Conservation (phyloP, 73 alveolate species). For the Paramecium biaurelia region DNA sequence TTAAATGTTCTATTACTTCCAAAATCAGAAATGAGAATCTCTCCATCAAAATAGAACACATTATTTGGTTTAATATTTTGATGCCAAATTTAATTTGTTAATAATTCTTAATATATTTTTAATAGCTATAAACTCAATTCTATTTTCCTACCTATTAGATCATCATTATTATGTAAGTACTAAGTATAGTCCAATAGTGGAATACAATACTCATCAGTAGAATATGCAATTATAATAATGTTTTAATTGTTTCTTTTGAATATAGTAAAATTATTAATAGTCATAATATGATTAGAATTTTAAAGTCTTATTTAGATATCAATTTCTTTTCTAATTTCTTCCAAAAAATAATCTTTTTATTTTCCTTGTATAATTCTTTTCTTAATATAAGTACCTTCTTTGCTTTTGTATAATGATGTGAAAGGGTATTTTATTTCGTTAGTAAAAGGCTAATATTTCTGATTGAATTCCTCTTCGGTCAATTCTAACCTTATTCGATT, state of each 20-base stretch:
- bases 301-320: neutral
- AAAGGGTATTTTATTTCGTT: neutral
- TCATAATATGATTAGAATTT: neutral
- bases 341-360: neutral
- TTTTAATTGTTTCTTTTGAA: neutral
- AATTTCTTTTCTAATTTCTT: neutral
- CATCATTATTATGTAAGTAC: no score
- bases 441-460: neutral
- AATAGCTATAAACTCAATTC: neutral
- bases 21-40: neutral
- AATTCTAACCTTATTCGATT: neutral
- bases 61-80: neutral
- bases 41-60: neutral
- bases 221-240: neutral
- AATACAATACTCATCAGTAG: neutral
- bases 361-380: neutral
- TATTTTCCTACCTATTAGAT: neutral
- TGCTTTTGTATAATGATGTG: neutral
- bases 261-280: neutral
- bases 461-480: neutral
- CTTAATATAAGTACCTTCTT: neutral
- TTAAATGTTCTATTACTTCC: neutral
- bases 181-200: neutral
- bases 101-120: neutral
- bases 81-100: neutral